phyloP scores from a whole-genome alignment of 768 basidiomycete species.

The Saitozyma sp. region DNA sequence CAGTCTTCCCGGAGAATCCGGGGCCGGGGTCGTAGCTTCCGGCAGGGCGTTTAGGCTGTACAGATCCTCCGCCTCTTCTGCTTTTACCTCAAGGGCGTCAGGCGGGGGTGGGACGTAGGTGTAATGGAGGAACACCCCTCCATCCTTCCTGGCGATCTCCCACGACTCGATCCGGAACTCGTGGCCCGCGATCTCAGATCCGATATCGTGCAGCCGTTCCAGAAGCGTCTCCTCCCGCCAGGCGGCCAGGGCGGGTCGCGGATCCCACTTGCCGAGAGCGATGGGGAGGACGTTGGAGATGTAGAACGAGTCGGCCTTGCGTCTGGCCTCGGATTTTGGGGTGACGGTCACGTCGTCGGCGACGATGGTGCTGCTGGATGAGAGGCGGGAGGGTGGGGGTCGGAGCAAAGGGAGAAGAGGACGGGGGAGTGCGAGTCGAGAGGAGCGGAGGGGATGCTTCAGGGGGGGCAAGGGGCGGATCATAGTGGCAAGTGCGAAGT shows the following conservation, averaged over 20 bases:
- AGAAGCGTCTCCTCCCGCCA: constrained; percentile 42
- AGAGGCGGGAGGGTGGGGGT: neutral
- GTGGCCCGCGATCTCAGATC: constrained; percentile 20
- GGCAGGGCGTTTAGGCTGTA: constrained; percentile 23
- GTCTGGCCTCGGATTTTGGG: constrained; percentile 11
- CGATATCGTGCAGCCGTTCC: constrained; percentile 49
- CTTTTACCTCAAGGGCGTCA: neutral
- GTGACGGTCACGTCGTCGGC: constrained; percentile 5
- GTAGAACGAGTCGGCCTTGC: constrained; percentile 42
- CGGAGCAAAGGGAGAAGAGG: neutral
- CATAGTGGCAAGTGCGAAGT: neutral
- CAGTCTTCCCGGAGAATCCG: constrained; percentile 29
- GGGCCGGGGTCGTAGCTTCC: constrained; percentile 4
- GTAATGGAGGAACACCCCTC: constrained; percentile 51
- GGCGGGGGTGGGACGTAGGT: constrained; percentile 41
- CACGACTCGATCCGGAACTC: constrained; percentile 46
- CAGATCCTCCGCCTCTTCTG: constrained; percentile 6
- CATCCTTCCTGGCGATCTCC: constrained; percentile 45
- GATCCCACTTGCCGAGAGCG: constrained; percentile 40
- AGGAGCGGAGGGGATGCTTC: constrained; percentile 6
- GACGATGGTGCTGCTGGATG: constrained; percentile 14
- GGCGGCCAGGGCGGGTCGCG: constrained; percentile 32
- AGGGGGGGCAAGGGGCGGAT: constrained; percentile 9
- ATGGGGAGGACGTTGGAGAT: constrained; percentile 51
- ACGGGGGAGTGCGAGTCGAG: neutral